phyloP scores from a whole-genome alignment of 106 monocot genomes.

The Ottelia alismoides region DNA sequence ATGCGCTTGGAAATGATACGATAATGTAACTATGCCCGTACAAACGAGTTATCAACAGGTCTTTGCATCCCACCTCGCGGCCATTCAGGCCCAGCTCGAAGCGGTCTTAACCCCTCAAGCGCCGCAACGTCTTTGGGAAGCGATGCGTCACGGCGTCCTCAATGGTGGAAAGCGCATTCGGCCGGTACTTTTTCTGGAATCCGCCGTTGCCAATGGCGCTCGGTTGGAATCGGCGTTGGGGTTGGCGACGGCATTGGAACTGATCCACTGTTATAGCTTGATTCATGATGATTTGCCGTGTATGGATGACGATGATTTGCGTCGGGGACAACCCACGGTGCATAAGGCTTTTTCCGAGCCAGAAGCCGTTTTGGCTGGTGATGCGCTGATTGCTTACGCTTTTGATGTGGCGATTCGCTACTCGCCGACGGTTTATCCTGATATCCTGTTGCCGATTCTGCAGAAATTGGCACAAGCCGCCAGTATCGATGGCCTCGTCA shows the following conservation, averaged over 20 bases:
- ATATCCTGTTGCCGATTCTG: no score
- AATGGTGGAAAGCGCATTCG: slow-evolving; percentile 62
- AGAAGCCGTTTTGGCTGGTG: slow-evolving; percentile 57
- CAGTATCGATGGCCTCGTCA: no score
- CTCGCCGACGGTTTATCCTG: no score
- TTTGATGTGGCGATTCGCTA: no score
- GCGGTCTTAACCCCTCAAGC: no score
- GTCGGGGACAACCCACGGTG: slow-evolving; percentile 45
- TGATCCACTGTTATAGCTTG: slow-evolving; percentile 70
- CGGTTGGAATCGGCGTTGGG: slow-evolving; percentile 20
- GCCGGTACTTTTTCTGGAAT: slow-evolving; percentile 51
- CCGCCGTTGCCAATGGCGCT: slow-evolving; percentile 44
- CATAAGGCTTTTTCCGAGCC: slow-evolving; percentile 46
- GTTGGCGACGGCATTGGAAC: slow-evolving; percentile 39
- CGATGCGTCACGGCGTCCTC: slow-evolving; percentile 69
- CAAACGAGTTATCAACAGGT: no score
- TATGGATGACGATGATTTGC: slow-evolving; percentile 66
- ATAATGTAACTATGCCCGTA: no score
- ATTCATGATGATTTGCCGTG: slow-evolving; percentile 75
- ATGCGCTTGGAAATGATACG: no score
- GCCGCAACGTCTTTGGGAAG: no score
- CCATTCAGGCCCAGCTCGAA: no score
- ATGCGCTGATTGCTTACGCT: slow-evolving; percentile 50
- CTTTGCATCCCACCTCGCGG: no score
- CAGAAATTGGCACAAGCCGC: no score